Evolutionary conservation across 148 eudicot genomes (phyloP), one percentile per base, ranked within the genome.

Genomic region (Rheum nobile): DNA sequence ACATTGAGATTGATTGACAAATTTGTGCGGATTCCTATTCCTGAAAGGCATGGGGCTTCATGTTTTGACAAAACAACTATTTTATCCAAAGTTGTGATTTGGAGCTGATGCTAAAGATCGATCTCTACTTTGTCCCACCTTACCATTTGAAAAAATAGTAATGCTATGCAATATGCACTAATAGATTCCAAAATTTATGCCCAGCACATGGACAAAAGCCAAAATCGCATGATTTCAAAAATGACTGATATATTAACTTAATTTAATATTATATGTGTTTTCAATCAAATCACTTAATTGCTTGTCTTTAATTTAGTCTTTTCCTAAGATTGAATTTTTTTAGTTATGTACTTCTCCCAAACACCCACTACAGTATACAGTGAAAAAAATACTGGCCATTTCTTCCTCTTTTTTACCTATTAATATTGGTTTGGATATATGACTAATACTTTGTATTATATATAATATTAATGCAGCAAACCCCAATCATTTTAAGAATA

Each of bases 51-150:
- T 59, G 70, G 70, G 32, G 70, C 37, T 17, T 2, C 4, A 29
- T 65, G 11, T 31, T n/a, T 65, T 31, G 70, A 65, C 70, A 65
- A 65, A 65, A 65, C 38, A 31, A 63, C 21, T 34, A 65, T 65
- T 31, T 65, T 32, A 65, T 65, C 39, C 22, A 65, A 65, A 65
- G 39, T 16, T 31, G 70, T 65, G 70, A 65, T 65, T 65, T 65
- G 41, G 41, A 65, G 70, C 19, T 32, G 70, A 65, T 32, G 70
- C 70, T 31, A 65, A 65, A 65, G 70, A 65, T 65, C 70, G 70
- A 65, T 65, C 70, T 65, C 38, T 34, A 65, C 70, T 65, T 65
- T 65, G 69, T 65, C 69, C 69, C 69, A 65, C 69, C 38, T 65
- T 65, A 32, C 3, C 39, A 65, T 34, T 65, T 65, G 38, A 34